Conservation (phyloP, 768 basidiomycete genomes). For the Suillus weaverae region DNA sequence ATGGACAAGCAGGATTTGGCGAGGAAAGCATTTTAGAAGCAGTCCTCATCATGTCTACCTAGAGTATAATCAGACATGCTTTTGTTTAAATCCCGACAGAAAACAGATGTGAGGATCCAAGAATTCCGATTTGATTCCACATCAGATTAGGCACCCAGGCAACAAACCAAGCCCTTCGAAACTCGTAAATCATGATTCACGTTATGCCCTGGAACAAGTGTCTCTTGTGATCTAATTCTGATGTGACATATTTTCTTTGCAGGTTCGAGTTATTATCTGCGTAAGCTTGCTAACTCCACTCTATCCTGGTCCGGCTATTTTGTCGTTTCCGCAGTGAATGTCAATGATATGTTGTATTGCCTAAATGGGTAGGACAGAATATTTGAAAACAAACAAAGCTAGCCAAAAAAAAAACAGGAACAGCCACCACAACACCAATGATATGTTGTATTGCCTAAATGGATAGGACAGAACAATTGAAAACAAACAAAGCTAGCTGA, state of each 20-base stretch:
- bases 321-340: no score
- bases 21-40: neutral
- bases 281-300: neutral
- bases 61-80: neutral
- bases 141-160: neutral
- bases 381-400: no score
- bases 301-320: neutral
- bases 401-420: no score
- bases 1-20: neutral
- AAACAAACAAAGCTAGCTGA: no score
- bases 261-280: neutral
- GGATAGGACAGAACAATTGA: no score
- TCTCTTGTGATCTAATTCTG: neutral
- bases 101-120: neutral
- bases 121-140: neutral
- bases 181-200: slow-evolving; percentile 26
- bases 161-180: neutral
- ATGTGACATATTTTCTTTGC: neutral
- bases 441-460: no score
- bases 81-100: neutral
- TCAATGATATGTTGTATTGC: no score
- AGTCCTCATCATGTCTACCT: neutral
- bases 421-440: no score
- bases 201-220: neutral
- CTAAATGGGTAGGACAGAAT: no score